These are phyloP conservation scores for Phytopythium mirpurense DNA, from an alignment of 352 stramenopile species.

Conservation along the genomic window DNA sequence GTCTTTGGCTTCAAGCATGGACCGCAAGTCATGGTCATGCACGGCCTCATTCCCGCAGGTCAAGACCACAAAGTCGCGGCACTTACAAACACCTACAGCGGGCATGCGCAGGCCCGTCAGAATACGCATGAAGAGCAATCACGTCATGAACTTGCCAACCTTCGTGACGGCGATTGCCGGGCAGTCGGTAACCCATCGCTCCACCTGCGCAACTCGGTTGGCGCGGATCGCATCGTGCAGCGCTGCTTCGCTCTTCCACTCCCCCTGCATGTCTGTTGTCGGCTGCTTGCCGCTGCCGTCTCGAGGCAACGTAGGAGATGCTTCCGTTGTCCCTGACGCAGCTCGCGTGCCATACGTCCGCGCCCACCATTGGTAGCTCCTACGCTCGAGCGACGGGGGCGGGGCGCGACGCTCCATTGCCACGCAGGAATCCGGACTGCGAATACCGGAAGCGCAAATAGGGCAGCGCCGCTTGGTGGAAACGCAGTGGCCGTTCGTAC, in stretches of 20 bases:
- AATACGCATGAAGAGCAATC: background rate
- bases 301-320: too few relatives aligned
- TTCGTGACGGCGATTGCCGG: constrained; percentile 34
- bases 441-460: too few relatives aligned
- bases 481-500: too few relatives aligned
- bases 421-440: too few relatives aligned
- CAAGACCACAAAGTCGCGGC: too few relatives aligned
- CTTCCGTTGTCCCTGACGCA: background rate
- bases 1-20: background rate
- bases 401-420: too few relatives aligned
- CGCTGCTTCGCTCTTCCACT: background rate
- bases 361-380: constrained; percentile 1
- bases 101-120: background rate
- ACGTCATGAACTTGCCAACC: constrained; percentile 8
- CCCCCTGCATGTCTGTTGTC: too few relatives aligned
- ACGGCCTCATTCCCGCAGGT: too few relatives aligned
- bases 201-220: constrained; percentile 24
- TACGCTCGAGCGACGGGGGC: background rate
- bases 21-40: constrained; percentile 6
- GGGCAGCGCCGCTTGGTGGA: too few relatives aligned
- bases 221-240: constrained; percentile 34
- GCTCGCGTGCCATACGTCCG: background rate
- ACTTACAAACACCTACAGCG: background rate
- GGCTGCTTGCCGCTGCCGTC: background rate
- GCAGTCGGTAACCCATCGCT: constrained; percentile 16